Evolutionary conservation across 2,329 filamentous ascomycete genomes (phyloP), one percentile per base, ranked within the genome.

Genomic region (Aspergillus melleus): DNA sequence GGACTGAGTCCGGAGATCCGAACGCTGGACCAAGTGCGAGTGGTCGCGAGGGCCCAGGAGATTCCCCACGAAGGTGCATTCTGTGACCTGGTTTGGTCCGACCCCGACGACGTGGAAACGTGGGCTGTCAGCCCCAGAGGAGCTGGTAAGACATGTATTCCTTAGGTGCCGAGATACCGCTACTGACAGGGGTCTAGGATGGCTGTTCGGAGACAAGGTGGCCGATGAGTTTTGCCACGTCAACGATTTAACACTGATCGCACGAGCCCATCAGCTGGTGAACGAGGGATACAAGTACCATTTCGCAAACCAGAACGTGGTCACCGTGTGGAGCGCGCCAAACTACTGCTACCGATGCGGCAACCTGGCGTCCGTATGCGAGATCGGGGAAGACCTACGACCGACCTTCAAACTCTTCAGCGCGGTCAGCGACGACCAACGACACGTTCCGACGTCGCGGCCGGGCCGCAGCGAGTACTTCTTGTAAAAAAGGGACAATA

Each of bases 261-360:
- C 88, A 24, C 84, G 88, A 69, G 88, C 88, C 12, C 88, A 91
- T 77, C 88, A 91, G 72, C 80, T 91, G 22, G 89, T 91, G 64
- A 90, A 91, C 68, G 88, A 91, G 76, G 88, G 88, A 59, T 91
- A 90, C 80, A 91, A 91, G 86, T 98, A 96, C 75, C 94, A 98
- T 74, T 98, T 98, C 78, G 85, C 90, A 56, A 91, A 96, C 75
- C 94, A 95, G 79, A 96, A 96, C 12, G 93, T 97, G 47, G 93
- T 96, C 19, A 90, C 88, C 1, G 88, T 90, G 24, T 90, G 88
- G 84, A 86, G 72, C 88, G 90, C 90, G 46, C 90, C 90, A 62
- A 94, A 94, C 77, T 98, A 98, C 83, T 98, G 94, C 82, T 98
- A 99, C 83, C 87, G 94, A 77, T 99, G 94, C 73, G 95, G 95